Conservation (phyloP, 768 basidiomycete genomes). For the Hericium coralloides region DNA sequence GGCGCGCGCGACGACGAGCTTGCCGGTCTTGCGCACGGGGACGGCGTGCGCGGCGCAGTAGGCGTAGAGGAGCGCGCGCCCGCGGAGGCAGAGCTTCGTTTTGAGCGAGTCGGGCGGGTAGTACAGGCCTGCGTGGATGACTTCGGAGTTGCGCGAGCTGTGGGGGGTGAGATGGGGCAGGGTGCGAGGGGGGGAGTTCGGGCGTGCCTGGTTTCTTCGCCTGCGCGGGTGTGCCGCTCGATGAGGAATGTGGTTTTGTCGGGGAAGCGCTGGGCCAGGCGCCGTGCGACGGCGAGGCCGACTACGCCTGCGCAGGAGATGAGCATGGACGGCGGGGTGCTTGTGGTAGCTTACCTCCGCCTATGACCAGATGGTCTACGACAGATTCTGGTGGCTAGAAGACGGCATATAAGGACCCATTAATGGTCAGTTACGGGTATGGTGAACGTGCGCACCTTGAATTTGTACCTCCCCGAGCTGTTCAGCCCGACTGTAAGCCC, state of each 20-base stretch:
- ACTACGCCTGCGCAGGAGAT: slow-evolving; percentile 49
- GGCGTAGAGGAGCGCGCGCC: slow-evolving; percentile 76
- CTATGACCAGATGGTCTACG: slow-evolving; percentile 82
- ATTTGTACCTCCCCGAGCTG: slow-evolving; percentile 45
- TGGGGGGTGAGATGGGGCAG: not conserved
- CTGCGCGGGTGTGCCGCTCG: slow-evolving; percentile 65
- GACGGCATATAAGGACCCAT: not conserved
- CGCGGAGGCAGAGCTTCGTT: slow-evolving; percentile 77
- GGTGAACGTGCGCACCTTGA: slow-evolving; percentile 37
- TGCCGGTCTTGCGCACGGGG: slow-evolving; percentile 68
- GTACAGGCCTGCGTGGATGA: slow-evolving; percentile 84
- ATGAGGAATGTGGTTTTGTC: slow-evolving; percentile 69
- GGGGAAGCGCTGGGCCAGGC: slow-evolving; percentile 55
- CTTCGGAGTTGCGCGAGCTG: slow-evolving; percentile 91
- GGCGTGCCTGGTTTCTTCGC: slow-evolving; percentile 77
- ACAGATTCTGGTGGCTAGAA: slow-evolving; percentile 52
- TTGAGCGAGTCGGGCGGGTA: slow-evolving; percentile 82
- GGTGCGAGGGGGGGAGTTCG: not conserved
- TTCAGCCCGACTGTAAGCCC: slow-evolving; percentile 52
- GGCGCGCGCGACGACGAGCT: slow-evolving; percentile 77
- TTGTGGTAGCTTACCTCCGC: slow-evolving; percentile 51
- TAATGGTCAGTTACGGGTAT: not conserved
- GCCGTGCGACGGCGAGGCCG: slow-evolving; percentile 79
- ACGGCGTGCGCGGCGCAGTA: slow-evolving; percentile 57
- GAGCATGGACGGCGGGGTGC: not conserved